These are phyloP conservation scores for Priceomyces carsonii DNA, from an alignment of 805 yeast genomes.

Conservation along the genomic window DNA sequence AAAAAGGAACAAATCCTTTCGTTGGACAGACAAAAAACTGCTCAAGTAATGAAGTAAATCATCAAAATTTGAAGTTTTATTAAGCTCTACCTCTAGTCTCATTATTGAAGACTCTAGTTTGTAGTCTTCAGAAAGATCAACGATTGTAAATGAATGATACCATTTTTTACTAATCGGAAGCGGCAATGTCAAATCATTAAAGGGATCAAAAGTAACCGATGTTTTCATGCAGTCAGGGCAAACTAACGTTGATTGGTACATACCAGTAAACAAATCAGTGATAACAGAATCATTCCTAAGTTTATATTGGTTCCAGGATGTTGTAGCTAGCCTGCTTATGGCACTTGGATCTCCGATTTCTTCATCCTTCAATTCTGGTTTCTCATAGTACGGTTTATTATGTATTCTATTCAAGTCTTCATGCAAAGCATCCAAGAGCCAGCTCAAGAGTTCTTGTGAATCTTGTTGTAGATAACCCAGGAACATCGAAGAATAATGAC, in stretches of 20 bases:
- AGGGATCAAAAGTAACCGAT: constrained; percentile 92
- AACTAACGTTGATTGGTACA: constrained; percentile 84
- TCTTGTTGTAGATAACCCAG: constrained; percentile 87
- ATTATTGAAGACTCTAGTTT: constrained; percentile 16
- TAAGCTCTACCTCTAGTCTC: constrained; percentile 69
- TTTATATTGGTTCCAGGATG: constrained; percentile 80
- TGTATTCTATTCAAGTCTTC: constrained; percentile 86
- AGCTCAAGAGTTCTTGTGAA: constrained; percentile 89
- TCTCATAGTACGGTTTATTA: constrained; percentile 83
- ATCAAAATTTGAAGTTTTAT: constrained; percentile 60
- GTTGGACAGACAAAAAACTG: constrained; percentile 36
- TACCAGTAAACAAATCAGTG: constrained; percentile 83
- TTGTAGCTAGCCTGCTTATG: constrained; percentile 62
- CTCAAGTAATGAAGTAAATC: constrained; percentile 66
- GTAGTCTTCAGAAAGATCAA: constrained; percentile 45
- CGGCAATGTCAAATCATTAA: constrained; percentile 85
- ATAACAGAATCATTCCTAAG: constrained; percentile 82
- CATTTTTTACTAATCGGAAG: constrained; percentile 76
- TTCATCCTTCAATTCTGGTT: constrained; percentile 75
- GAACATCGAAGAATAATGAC: constrained; percentile 76
- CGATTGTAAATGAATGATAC: constrained; percentile 61
- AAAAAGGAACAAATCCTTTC: constrained; percentile 29
- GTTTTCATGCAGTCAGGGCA: constrained; percentile 84
- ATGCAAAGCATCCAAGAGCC: constrained; percentile 83
- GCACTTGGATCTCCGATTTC: constrained; percentile 54